Evolutionary conservation across 1,284 basidiomycete genomes (phyloP).

Genomic region (Lentinus polychrous): DNA sequence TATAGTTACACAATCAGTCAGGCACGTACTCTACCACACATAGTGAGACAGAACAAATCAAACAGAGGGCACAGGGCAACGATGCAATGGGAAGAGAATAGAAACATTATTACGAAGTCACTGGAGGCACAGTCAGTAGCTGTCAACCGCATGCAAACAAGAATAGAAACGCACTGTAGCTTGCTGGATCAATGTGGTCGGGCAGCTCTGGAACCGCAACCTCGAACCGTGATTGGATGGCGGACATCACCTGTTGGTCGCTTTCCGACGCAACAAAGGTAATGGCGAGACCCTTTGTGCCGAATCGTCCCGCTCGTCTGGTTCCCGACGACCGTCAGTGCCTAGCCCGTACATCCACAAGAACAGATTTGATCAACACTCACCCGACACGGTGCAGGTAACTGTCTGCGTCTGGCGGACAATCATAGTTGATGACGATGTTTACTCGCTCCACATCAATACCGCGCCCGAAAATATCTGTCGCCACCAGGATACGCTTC

Average conservation of each 20-base stretch:
- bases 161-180: conserved; percentile 60
- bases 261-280: conserved; percentile 91
- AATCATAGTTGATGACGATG: conserved; percentile 95
- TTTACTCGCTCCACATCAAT: conserved; percentile 98
- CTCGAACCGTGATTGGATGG: conserved; percentile 89
- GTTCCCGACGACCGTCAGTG: conserved; percentile 6
- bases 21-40: conserved; percentile 4
- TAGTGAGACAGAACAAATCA: conserved; percentile 6
- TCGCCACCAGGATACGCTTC: conserved; percentile 97
- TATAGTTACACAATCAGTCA: conserved; percentile 11
- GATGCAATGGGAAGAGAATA: neutral
- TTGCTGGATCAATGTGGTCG: conserved; percentile 86
- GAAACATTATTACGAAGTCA: conserved; percentile 29
- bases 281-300: conserved; percentile 99
- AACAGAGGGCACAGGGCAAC: conserved; percentile 1
- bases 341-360: neutral
- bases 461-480: conserved; percentile 95
- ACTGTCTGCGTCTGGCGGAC: conserved; percentile 93
- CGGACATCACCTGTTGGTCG: conserved; percentile 90
- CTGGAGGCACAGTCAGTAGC: conserved; percentile 14
- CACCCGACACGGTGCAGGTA: conserved; percentile 98
- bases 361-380: conserved; percentile 20
- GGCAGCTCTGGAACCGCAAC: conserved; percentile 90
- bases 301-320: conserved; percentile 97
- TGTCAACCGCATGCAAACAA: conserved; percentile 1